phyloP scores from a whole-genome alignment of 1,284 basidiomycete genomes.

The Malassezia caprae region DNA sequence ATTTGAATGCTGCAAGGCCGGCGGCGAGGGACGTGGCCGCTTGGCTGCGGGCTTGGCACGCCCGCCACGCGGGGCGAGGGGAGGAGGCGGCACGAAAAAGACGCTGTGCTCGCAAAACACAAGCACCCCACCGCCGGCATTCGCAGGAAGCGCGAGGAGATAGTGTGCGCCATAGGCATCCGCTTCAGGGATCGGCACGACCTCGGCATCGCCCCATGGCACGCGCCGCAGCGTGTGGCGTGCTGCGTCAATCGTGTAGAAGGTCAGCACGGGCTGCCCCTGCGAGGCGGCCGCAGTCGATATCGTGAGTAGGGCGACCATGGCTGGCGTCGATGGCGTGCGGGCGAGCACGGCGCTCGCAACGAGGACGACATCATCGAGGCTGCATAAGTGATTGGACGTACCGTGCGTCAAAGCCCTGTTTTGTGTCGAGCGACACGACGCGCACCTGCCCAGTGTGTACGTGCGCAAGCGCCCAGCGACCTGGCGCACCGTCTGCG shows the following conservation, averaged over 20 bases:
- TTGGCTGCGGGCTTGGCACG: background rate
- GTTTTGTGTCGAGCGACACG: background rate
- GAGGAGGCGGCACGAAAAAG: conserved; percentile 28
- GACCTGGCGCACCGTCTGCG: background rate
- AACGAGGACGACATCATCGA: conserved; percentile 37
- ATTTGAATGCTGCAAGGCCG: background rate
- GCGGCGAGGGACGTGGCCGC: background rate
- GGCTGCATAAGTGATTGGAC: conserved; percentile 13
- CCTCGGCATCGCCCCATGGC: conserved; percentile 27
- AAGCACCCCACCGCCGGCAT: conserved; percentile 36
- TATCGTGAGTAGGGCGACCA: conserved; percentile 34
- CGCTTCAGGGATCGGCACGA: conserved; percentile 30
- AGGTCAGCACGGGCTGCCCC: conserved; percentile 40
- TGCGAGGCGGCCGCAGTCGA: conserved; percentile 30
- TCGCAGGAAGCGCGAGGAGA: conserved; percentile 27
- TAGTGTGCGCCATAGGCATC: conserved; percentile 37
- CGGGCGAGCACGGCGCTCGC: conserved; percentile 23
- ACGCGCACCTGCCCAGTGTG: conserved; percentile 7
- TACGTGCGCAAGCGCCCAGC: conserved; percentile 5
- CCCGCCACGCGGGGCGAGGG: conserved; percentile 1
- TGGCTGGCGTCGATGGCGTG: conserved; percentile 1
- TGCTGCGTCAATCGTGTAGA: conserved; percentile 25
- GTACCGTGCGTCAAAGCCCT: background rate
- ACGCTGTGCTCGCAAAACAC: conserved; percentile 37
- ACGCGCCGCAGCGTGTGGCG: conserved; percentile 28